Conservation (phyloP, 495 filamentous ascomycete species). For the Penicillium verhagenii region DNA sequence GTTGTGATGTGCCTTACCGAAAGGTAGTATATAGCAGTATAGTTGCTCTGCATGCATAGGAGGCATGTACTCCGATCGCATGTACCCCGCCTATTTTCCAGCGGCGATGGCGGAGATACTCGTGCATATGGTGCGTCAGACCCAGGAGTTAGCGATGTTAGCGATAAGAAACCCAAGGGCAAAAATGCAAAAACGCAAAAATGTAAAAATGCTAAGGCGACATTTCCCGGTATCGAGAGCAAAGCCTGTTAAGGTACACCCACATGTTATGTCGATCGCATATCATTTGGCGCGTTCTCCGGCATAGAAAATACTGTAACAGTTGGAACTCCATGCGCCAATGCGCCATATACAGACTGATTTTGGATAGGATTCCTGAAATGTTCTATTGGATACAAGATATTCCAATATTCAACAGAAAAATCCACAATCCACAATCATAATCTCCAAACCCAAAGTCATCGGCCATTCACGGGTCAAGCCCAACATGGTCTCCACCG, state of each 20-base stretch:
- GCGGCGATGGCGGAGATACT: conserved; percentile 27
- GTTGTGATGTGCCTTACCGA: not conserved
- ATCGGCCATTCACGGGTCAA: conserved; percentile 2
- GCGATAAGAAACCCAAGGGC: conserved; percentile 1
- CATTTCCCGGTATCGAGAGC: not conserved
- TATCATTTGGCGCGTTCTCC: not conserved
- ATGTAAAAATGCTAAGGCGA: not conserved
- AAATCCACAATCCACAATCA: not conserved
- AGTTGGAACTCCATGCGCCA: not conserved
- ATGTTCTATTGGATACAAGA: not conserved
- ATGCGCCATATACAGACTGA: not conserved
- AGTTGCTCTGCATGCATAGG: not conserved
- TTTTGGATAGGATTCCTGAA: not conserved
- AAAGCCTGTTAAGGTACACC: not conserved
- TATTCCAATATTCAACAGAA: no score
- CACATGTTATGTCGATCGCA: not conserved
- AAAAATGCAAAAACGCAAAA: not conserved
- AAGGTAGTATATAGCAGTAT: no score
- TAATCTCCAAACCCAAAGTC: not conserved
- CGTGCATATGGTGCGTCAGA: conserved; percentile 4
- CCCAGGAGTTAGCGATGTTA: no score
- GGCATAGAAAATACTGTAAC: no score
- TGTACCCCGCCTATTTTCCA: conserved; percentile 23
- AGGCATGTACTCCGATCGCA: conserved; percentile 5
- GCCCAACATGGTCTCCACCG: not conserved